A percentile compares a stretch with the other conserved stretches of the same genome.
Conservation (phyloP, 371 early-diverging fungal genomes). For the Saksenaea vasiformis region DNA sequence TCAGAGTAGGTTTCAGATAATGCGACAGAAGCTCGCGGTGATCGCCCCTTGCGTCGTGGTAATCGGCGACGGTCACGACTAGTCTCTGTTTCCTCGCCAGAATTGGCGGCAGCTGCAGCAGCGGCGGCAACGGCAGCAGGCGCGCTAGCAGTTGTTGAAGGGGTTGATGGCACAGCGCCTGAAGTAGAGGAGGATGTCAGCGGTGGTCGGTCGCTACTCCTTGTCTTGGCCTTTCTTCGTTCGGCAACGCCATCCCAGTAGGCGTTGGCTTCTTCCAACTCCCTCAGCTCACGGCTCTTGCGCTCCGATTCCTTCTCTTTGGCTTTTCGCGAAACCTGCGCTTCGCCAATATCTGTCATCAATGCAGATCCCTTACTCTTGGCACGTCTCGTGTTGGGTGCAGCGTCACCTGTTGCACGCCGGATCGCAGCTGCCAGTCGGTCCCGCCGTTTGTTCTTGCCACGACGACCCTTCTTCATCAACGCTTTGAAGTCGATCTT, state of each 20-base stretch:
- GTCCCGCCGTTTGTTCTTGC: conserved; percentile 47
- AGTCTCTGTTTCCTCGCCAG: conserved; percentile 1
- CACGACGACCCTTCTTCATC: conserved; percentile 54
- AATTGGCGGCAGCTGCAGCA: background rate
- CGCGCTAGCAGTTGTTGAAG: conserved; percentile 6
- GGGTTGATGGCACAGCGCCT: background rate
- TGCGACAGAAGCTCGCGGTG: conserved; percentile 20
- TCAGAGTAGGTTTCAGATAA: background rate
- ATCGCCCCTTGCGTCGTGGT: conserved; percentile 28
- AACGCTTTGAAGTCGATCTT: conserved; percentile 83
- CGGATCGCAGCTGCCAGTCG: conserved; percentile 48
- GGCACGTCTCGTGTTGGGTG: conserved; percentile 31
- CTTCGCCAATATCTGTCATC: conserved; percentile 67
- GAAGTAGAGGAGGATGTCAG: conserved; percentile 9
- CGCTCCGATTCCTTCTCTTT: conserved; percentile 52
- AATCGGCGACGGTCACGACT: conserved; percentile 16
- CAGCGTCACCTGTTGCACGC: conserved; percentile 35
- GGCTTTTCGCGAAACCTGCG: conserved; percentile 50
- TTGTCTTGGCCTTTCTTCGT: conserved; percentile 27
- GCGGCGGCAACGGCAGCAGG: background rate
- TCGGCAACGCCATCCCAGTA: conserved; percentile 46
- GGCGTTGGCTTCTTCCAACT: conserved; percentile 44
- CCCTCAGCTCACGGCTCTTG: conserved; percentile 41
- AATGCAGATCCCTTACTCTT: conserved; percentile 67
- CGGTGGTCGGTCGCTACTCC: conserved; percentile 14